phyloP scores from a whole-genome alignment of 1,284 basidiomycete genomes.

The Lignosus rhinocerotis region DNA sequence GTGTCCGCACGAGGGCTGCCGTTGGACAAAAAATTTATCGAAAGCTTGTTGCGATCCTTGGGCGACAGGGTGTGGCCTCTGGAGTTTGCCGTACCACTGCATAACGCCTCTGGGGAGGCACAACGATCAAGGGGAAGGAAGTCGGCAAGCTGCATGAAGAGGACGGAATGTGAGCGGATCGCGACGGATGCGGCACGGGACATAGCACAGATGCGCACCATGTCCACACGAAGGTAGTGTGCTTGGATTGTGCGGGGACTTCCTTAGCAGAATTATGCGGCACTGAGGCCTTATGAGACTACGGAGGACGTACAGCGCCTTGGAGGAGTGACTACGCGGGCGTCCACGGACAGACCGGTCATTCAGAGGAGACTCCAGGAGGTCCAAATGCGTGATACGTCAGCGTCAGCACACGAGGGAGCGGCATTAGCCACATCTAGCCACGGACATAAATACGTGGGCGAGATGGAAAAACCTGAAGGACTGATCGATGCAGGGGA shows the following conservation, averaged over 20 bases:
- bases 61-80: slow-evolving; percentile 10
- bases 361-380: slow-evolving; percentile 9
- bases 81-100: background rate
- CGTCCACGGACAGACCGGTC: slow-evolving; percentile 7
- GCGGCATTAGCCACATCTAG: slow-evolving; percentile 19
- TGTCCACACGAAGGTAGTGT: background rate
- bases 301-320: background rate
- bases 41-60: slow-evolving; percentile 21
- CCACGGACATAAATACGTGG: slow-evolving; percentile 22
- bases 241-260: background rate
- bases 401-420: slow-evolving; percentile 21
- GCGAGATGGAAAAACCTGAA: slow-evolving; percentile 9
- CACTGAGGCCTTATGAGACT: slow-evolving; percentile 5
- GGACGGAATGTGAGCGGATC: background rate
- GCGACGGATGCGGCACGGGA: background rate
- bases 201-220: slow-evolving; percentile 5
- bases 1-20: slow-evolving; percentile 11
- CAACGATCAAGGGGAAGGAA: slow-evolving; percentile 6
- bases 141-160: slow-evolving; percentile 5
- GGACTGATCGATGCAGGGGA: slow-evolving; percentile 20
- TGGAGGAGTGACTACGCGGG: slow-evolving; percentile 5
- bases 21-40: slow-evolving; percentile 19
- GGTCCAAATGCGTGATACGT: slow-evolving; percentile 15
- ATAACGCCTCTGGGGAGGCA: slow-evolving; percentile 4
- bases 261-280: background rate